Evolutionary conservation across 192 early-diverging fungal genomes (phyloP).

Genomic region (Coemansia biformis): DNA sequence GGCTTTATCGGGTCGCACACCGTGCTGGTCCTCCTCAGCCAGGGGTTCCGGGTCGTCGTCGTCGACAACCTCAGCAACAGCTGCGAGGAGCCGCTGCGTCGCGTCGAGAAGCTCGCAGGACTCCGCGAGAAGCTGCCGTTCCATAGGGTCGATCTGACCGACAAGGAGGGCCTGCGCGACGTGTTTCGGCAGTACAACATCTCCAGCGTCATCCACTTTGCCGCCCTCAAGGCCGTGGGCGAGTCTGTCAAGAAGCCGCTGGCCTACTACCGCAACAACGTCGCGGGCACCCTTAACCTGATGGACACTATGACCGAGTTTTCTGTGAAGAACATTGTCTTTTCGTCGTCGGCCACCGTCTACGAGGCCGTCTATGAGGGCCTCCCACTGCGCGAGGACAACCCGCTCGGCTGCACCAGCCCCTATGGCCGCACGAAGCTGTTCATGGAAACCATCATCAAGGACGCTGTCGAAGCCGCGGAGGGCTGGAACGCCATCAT

Average conservation of each 20-base stretch:
- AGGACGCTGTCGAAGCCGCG: slow-evolving; percentile 62
- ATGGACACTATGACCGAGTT: slow-evolving; percentile 78
- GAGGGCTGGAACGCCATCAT: slow-evolving; percentile 60
- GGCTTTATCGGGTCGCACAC: no score
- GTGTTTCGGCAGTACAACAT: slow-evolving; percentile 70
- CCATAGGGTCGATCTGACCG: slow-evolving; percentile 73
- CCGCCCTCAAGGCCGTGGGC: slow-evolving; percentile 83
- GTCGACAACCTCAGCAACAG: slow-evolving; percentile 89
- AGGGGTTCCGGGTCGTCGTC: slow-evolving; percentile 78
- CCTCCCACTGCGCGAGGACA: slow-evolving; percentile 51
- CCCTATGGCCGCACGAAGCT: slow-evolving; percentile 96
- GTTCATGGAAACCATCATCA: slow-evolving; percentile 80
- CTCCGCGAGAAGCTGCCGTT: slow-evolving; percentile 54
- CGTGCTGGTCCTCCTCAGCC: slow-evolving; percentile 71
- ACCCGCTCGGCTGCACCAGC: slow-evolving; percentile 70
- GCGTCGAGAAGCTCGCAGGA: slow-evolving; percentile 60
- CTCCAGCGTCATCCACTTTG: slow-evolving; percentile 77
- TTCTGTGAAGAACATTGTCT: slow-evolving; percentile 84
- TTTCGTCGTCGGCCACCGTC: slow-evolving; percentile 90
- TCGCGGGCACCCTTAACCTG: slow-evolving; percentile 80
- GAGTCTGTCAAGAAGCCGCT: slow-evolving; percentile 76
- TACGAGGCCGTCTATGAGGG: slow-evolving; percentile 65
- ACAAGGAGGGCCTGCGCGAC: slow-evolving; percentile 57
- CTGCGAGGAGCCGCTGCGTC: slow-evolving; percentile 64
- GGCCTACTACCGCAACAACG: slow-evolving; percentile 91